Base-by-base conservation (phyloP, 2,329 filamentous ascomycete species). In the Lachnellula hyalina region DNA sequence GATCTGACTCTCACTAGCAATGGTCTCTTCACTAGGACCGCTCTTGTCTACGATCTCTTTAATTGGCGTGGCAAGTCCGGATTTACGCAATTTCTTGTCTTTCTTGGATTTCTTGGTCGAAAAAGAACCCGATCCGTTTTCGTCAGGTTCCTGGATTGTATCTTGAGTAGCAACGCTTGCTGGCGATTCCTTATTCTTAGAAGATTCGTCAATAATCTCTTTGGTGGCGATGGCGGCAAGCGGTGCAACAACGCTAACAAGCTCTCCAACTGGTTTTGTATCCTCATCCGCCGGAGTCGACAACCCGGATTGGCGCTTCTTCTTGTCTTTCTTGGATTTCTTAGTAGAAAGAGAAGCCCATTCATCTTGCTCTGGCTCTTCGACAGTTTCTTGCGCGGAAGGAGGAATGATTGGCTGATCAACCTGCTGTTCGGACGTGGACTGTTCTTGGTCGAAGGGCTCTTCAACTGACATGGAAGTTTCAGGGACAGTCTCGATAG, bases 241-340 rank as follows among this genome's bases (percentile, higher is more conserved):
- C 15, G 41, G 41, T 14, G 41, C 41, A 44, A 44, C 12, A 19
- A 25, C 41, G 19, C 41, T 44, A 11, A 6, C 3, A 12, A 6
- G 19, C 17, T 41, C 38, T 21, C 11, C 17, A 11, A 44, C 19
- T 12, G 19, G 7, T 44, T 15, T 19, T 21, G 41, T 21, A 23
- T 19, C 19, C 19, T 47, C 25, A 12, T 35, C 32, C 41, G 15
- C 35, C 17, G 49, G 40, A 6, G 38, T 49, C 17, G 47, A 54
- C 17, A 45, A 9, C 5, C 34, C 32, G 36, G 40, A 45, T 23
- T 54, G 47, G 23, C 28, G 35, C 52, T 54, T 54, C 56, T 67
- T 62, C 44, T 67, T 64, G 72, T 71, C 35, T 54, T 35, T 41
- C 47, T 55, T 44, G 34, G 35, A 17, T 42, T 51, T 53, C n/a